Evolutionary conservation across 2,329 filamentous ascomycete species (phyloP).

Genomic region (Sarocladiaceae sp.): DNA sequence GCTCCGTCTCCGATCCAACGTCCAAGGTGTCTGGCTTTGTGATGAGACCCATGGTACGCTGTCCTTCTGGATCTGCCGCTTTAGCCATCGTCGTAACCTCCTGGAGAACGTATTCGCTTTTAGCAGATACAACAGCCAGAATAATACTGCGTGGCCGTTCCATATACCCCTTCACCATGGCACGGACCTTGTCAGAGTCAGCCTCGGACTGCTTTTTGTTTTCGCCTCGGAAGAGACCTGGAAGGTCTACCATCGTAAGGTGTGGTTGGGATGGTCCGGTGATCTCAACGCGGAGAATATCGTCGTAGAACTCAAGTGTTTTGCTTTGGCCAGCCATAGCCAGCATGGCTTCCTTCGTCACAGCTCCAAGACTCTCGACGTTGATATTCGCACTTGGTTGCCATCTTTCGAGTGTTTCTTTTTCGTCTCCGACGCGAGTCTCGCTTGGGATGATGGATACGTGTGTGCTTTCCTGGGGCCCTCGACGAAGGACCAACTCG

Average conservation of each 20-base stretch:
- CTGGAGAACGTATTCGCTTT: constrained; percentile 53
- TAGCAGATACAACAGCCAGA: constrained; percentile 50
- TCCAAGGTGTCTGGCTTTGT: constrained; percentile 45
- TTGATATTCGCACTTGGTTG: constrained; percentile 12
- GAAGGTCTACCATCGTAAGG: constrained; percentile 53
- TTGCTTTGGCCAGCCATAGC: constrained; percentile 40
- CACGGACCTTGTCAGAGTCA: constrained; percentile 37
- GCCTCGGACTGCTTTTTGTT: constrained; percentile 37
- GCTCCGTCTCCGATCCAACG: constrained; percentile 31
- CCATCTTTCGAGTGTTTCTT: constrained; percentile 15
- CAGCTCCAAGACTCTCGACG: constrained; percentile 13
- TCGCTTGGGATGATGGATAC: constrained; percentile 26
- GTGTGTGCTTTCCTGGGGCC: constrained; percentile 24
- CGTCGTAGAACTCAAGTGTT: constrained; percentile 38
- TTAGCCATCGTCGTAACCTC: constrained; percentile 42
- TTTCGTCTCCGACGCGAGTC: constrained; percentile 19
- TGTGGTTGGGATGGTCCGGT: constrained; percentile 40
- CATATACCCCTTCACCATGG: constrained; percentile 51
- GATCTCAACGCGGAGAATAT: constrained; percentile 42
- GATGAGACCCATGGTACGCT: constrained; percentile 48
- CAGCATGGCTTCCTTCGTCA: constrained; percentile 33
- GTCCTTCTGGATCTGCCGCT: constrained; percentile 17
- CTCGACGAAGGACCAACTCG: constrained; percentile 49
- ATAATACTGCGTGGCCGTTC: constrained; percentile 49
- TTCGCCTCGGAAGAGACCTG: constrained; percentile 46